Evolutionary conservation across 495 filamentous ascomycete species (phyloP).

Genomic region (Chlorociboria aeruginascens): DNA sequence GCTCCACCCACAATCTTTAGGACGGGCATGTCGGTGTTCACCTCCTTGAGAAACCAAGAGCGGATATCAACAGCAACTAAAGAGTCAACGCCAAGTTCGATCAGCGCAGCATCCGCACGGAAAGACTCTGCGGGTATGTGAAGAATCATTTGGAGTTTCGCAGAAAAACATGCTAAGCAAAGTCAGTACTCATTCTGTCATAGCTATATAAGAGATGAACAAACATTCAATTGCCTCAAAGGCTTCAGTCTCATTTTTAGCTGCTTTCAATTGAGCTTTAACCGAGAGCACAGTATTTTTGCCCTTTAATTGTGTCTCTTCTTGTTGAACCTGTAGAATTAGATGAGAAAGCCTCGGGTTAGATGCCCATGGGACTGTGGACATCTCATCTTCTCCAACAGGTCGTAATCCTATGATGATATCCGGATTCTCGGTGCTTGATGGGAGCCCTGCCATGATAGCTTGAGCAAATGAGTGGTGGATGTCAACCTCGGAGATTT

Average conservation of each 20-base stretch:
- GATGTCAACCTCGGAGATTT: slow-evolving; percentile 46
- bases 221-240: background rate
- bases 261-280: background rate
- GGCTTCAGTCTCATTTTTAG: background rate
- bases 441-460: slow-evolving; percentile 23
- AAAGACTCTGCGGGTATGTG: background rate
- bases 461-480: slow-evolving; percentile 51
- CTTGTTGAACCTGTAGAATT: background rate
- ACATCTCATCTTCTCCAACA: background rate
- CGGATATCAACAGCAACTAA: slow-evolving; percentile 26
- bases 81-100: slow-evolving; percentile 27
- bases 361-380: background rate
- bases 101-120: background rate
- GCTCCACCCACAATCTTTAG: slow-evolving; percentile 35
- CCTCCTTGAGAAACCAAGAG: slow-evolving; percentile 27
- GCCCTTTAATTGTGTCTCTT: background rate
- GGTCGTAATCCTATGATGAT: slow-evolving; percentile 12
- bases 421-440: slow-evolving; percentile 3
- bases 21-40: slow-evolving; percentile 30
- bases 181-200: background rate
- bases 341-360: background rate
- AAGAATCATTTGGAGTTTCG: background rate
- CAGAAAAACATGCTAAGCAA: background rate
- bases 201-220: background rate
- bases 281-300: background rate